phyloP scores from a whole-genome alignment of 2,329 filamentous ascomycete species.

The Penicillium sclerotiorum region DNA sequence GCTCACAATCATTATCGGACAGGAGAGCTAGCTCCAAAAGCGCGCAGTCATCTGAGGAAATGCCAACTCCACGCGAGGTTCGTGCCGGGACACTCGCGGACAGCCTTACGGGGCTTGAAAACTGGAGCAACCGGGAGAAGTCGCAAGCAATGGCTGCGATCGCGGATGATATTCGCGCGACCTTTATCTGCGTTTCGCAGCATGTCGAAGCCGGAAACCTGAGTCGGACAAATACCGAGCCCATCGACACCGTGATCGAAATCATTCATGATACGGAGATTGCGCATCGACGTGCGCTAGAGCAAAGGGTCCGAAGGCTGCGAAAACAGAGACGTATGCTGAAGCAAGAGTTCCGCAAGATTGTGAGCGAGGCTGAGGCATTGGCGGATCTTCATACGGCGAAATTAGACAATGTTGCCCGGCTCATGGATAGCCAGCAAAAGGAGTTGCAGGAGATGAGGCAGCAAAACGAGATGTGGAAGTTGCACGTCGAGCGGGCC shows the following conservation, averaged over 20 bases:
- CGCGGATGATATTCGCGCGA: constrained; percentile 33
- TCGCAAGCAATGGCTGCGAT: constrained; percentile 27
- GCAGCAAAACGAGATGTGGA: background rate
- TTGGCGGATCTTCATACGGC: constrained; percentile 18
- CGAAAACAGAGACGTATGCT: constrained; percentile 23
- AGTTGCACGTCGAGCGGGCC: no score
- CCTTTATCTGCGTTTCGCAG: constrained; percentile 32
- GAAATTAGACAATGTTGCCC: constrained; percentile 3
- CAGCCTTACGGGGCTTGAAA: constrained; percentile 26
- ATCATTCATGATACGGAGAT: constrained; percentile 27
- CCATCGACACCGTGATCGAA: constrained; percentile 31
- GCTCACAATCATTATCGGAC: no score
- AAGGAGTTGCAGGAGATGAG: background rate
- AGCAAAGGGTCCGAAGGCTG: constrained; percentile 21
- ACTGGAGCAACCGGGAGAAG: constrained; percentile 23
- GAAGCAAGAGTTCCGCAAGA: constrained; percentile 20
- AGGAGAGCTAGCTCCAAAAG: no score
- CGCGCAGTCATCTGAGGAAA: background rate
- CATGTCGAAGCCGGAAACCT: constrained; percentile 30
- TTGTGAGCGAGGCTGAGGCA: constrained; percentile 19
- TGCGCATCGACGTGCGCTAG: constrained; percentile 18
- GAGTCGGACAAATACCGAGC: constrained; percentile 20
- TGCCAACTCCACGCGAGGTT: no score
- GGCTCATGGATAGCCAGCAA: background rate
- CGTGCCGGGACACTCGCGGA: constrained; percentile 17